phyloP scores from a whole-genome alignment of 768 basidiomycete genomes.

The Boletus fagicola region DNA sequence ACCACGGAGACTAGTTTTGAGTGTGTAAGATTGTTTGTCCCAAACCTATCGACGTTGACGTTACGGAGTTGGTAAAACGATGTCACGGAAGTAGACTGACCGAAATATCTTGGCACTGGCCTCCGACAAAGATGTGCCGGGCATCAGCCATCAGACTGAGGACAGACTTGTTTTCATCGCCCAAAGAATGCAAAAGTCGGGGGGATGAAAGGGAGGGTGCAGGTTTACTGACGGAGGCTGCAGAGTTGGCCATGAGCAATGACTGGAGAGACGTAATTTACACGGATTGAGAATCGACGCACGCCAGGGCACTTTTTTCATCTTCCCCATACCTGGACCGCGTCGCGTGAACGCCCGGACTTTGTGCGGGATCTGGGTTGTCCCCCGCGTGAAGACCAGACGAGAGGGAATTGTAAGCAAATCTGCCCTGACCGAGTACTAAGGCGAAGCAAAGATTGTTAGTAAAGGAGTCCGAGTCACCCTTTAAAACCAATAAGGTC shows the following conservation, averaged over 20 bases:
- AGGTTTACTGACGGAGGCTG: conserved; percentile 61
- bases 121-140: conserved; percentile 77
- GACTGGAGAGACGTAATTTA: not conserved
- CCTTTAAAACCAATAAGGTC: not conserved
- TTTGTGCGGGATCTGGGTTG: not conserved
- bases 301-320: conserved; percentile 27
- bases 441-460: not conserved
- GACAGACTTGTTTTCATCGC: conserved; percentile 66
- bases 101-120: conserved; percentile 72
- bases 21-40: conserved; percentile 68
- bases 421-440: not conserved
- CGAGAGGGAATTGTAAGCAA: not conserved
- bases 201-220: conserved; percentile 48
- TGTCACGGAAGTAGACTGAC: conserved; percentile 40
- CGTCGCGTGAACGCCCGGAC: conserved; percentile 5
- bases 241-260: conserved; percentile 12
- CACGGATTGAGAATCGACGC: conserved; percentile 9
- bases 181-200: conserved; percentile 63
- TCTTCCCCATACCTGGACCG: not conserved
- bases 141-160: conserved; percentile 73
- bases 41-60: conserved; percentile 61
- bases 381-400: not conserved
- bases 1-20: conserved; percentile 68
- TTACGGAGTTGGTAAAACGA: not conserved
- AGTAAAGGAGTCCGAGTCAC: not conserved